A percentile compares a stretch with the other conserved stretches of the same genome.
phyloP scores from a whole-genome alignment of 352 stramenopile genomes.

The Stramenopiles sp. region DNA sequence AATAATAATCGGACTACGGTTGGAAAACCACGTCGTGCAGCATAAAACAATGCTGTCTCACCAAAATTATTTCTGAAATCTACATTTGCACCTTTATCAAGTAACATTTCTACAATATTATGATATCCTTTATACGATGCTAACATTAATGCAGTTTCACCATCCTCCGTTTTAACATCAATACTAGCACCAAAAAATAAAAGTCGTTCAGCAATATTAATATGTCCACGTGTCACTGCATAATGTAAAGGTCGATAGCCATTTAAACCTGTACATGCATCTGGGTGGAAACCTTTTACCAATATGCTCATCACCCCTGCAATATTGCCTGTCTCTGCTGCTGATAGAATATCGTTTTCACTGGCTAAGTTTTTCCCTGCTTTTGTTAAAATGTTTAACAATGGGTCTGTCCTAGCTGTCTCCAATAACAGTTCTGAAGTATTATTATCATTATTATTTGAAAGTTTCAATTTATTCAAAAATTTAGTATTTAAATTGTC shows the following conservation, averaged over 20 bases:
- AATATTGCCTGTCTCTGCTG: too few relatives aligned
- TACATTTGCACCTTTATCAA: slow-evolving; percentile 35
- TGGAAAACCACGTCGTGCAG: slow-evolving; percentile 37
- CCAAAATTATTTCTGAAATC: slow-evolving; percentile 27
- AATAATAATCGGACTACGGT: slow-evolving; percentile 37
- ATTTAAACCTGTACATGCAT: slow-evolving; percentile 19
- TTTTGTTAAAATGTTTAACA: too few relatives aligned
- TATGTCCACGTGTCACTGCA: slow-evolving; percentile 35
- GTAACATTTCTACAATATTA: slow-evolving; percentile 32
- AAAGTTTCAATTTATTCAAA: too few relatives aligned
- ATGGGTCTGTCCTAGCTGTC: too few relatives aligned
- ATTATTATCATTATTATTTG: too few relatives aligned
- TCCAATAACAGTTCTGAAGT: too few relatives aligned
- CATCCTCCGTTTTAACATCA: slow-evolving; percentile 5
- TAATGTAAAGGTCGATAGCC: slow-evolving; percentile 44
- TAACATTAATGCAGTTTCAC: slow-evolving; percentile 42
- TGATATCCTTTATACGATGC: slow-evolving; percentile 36
- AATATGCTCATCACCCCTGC: neutral
- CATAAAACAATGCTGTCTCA: slow-evolving; percentile 48
- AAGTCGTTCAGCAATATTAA: slow-evolving; percentile 38
- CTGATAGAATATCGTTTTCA: too few relatives aligned
- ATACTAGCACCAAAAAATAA: slow-evolving; percentile 28
- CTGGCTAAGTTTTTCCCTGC: too few relatives aligned
- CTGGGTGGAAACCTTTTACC: slow-evolving; percentile 8
- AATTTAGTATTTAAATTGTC: too few relatives aligned